phyloP scores from a whole-genome alignment of 495 filamentous ascomycete genomes.

The Rostrohypoxylon terebratum region DNA sequence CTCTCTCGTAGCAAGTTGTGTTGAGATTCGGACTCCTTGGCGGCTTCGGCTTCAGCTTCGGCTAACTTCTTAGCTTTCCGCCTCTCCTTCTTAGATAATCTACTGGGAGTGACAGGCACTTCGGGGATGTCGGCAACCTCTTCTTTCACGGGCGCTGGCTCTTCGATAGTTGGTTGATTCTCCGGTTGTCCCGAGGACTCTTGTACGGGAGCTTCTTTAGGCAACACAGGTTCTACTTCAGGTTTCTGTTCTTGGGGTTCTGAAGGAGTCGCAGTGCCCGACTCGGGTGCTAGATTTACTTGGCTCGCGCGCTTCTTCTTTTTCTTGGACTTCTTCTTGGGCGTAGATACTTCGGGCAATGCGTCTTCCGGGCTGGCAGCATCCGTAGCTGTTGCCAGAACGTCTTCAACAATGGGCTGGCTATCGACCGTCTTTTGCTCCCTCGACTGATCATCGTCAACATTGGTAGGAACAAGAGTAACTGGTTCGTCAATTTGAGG shows the following conservation, averaged over 20 bases:
- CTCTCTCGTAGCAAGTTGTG: constrained; percentile 5
- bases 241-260: constrained; percentile 38
- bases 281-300: constrained; percentile 21
- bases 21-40: constrained; percentile 44
- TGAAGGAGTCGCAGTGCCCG: constrained; percentile 21
- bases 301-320: constrained; percentile 45
- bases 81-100: constrained; percentile 52
- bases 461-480: constrained; percentile 1
- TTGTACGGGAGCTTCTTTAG: constrained; percentile 35
- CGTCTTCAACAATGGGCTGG: constrained; percentile 36
- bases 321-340: constrained; percentile 31
- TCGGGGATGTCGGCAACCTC: constrained; percentile 12
- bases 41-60: constrained; percentile 8
- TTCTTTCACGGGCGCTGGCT: constrained; percentile 8
- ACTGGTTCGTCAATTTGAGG: constrained; percentile 24
- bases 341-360: constrained; percentile 27
- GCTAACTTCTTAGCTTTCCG: constrained; percentile 45
- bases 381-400: constrained; percentile 1
- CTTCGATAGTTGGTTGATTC: constrained; percentile 34
- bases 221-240: constrained; percentile 8
- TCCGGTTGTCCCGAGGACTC: constrained; percentile 22
- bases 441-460: constrained; percentile 23
- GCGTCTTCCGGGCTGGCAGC: constrained; percentile 21
- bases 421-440: constrained; percentile 28
- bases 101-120: constrained; percentile 20